Percentiles rank a stretch among this genome's conserved stretches.
phyloP scores from a whole-genome alignment of 441 rosid genomes.

The Pelargonium australe region DNA sequence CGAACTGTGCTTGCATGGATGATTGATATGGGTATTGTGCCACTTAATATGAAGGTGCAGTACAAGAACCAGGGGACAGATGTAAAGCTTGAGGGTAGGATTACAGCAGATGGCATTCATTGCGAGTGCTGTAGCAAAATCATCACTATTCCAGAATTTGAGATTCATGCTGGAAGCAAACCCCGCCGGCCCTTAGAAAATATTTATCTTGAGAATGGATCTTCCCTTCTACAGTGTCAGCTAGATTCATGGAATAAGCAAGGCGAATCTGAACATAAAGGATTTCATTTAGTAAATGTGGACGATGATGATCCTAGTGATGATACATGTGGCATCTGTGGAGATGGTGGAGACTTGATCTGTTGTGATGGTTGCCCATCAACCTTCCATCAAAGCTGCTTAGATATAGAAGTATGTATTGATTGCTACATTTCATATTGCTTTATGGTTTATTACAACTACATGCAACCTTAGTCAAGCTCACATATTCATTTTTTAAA shows the following conservation, averaged over 20 bases:
- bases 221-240: conserved; percentile 62
- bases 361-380: conserved; percentile 98
- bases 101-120: conserved; percentile 59
- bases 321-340: conserved; percentile 95
- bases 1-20: conserved; percentile 79
- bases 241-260: conserved; percentile 70
- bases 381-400: conserved; percentile 88
- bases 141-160: conserved; percentile 48
- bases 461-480: neutral
- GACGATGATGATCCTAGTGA: conserved; percentile 78
- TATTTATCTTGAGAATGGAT: conserved; percentile 60
- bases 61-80: conserved; percentile 34
- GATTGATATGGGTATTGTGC: conserved; percentile 63
- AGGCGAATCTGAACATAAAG: conserved; percentile 42
- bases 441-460: conserved; percentile 8
- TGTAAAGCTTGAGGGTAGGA: conserved; percentile 37
- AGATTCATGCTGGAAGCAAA: conserved; percentile 59
- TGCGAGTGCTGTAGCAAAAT: conserved; percentile 70
- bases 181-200: conserved; percentile 45
- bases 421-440: neutral
- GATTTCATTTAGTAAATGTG: conserved; percentile 59
- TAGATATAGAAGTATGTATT: conserved; percentile 53
- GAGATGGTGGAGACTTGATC: conserved; percentile 92
- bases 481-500: neutral
- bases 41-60: conserved; percentile 53